phyloP scores from a whole-genome alignment of 495 filamentous ascomycete genomes.

The Neurospora sp. region DNA sequence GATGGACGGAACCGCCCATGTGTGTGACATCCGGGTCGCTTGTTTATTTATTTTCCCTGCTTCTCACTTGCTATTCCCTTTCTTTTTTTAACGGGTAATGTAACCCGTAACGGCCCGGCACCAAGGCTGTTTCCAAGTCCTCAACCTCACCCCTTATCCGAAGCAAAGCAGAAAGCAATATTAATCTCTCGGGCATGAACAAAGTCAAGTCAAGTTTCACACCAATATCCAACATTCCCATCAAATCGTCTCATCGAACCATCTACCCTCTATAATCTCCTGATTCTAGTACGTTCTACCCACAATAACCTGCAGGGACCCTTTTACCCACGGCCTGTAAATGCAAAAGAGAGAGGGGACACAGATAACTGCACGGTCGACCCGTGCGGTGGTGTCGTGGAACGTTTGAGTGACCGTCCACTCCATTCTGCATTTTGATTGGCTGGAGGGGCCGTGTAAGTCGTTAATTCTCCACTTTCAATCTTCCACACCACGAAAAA shows the following conservation, averaged over 20 bases:
- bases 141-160: neutral
- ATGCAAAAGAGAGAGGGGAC: too few species aligned
- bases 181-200: neutral
- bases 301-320: neutral
- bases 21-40: neutral
- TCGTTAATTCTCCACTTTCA: neutral
- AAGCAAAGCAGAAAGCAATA: neutral
- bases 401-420: neutral
- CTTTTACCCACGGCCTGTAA: too few species aligned
- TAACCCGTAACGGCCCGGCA: neutral
- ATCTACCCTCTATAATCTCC: neutral
- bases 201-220: neutral
- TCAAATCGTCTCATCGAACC: too few species aligned
- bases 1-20: neutral
- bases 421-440: neutral
- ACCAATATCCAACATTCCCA: neutral
- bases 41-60: neutral
- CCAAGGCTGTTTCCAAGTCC: neutral
- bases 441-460: neutral
- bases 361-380: neutral
- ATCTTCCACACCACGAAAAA: neutral
- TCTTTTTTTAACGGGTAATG: neutral
- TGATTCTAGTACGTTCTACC: neutral
- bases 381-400: neutral
- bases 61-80: neutral